Evolutionary conservation across 768 basidiomycete genomes (phyloP), one percentile per base, ranked within the genome.

Genomic region (Asterophora parasitica): DNA sequence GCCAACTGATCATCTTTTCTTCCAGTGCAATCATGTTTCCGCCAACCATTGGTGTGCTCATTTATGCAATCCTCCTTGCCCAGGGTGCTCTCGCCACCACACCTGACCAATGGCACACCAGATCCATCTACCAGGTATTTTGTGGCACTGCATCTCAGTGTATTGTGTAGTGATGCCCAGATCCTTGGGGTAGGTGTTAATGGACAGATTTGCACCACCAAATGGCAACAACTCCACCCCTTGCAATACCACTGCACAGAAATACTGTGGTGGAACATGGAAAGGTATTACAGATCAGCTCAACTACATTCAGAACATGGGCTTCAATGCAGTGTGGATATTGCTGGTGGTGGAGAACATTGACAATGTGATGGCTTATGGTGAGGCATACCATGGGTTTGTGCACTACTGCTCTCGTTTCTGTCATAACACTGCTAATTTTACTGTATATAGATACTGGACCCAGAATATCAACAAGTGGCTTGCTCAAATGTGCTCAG

Each of bases 251-350:
- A 62, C 61, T n/a, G 57, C 65, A 19, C 77, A 77, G 55, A 78
- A 76, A 7, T 83, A 81, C 66, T 87, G 85, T 49, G 85, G 85
- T 36, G 85, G 85, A 6, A 81, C 79, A n/a, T 86, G 82, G 80
- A 68, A 68, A 42, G 75, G 77, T 4, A 73, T 89, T 54, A 72
- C 67, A 50, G 66, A 74, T 54, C 80, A 85, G 58, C 74, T 90
- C 23, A 83, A 86, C 58, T 90, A 90, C 58, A 86, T 90, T 52
- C 78, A 85, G 54, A 57, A 72, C 34, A 80, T 84, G 60, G n/a
- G n/a, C n/a, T 88, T 87, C 62, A 84, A 85, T 41, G 83, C 85
- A 62, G 69, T 86, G 37, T 88, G 84, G 85, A 86, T 85, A 50
- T 85, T 83, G 44, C 87, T 86, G 3, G 71, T 88, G 16, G 78